Conservation (phyloP, 2,329 filamentous ascomycete genomes). For the Colletotrichum falcatum region DNA sequence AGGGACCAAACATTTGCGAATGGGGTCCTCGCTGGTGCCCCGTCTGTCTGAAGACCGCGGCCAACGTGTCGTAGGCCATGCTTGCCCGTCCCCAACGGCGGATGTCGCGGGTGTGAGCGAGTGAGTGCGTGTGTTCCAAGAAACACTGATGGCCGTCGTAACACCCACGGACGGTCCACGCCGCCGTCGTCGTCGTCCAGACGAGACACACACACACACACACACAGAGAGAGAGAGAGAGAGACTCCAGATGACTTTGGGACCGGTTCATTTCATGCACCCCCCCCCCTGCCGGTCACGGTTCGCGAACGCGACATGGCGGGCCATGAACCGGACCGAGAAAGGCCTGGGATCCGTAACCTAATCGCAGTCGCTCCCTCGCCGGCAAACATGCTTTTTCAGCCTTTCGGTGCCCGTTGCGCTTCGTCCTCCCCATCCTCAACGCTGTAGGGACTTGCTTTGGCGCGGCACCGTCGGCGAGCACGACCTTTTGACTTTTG, state of each 20-base stretch:
- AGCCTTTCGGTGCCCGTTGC: slow-evolving; percentile 22
- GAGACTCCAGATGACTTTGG: neutral
- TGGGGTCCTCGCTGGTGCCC: neutral
- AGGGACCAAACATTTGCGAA: neutral
- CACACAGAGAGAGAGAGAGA: slow-evolving; percentile 1
- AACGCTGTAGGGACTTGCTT: slow-evolving; percentile 1
- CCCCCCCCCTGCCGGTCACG: neutral
- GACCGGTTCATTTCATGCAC: neutral
- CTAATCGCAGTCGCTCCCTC: no score
- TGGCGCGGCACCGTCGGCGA: slow-evolving; percentile 10
- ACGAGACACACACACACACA: no score
- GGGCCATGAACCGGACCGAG: neutral
- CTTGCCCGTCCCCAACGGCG: neutral
- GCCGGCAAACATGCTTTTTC: no score
- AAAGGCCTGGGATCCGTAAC: neutral
- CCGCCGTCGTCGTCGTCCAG: neutral
- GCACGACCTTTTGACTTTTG: slow-evolving; percentile 12
- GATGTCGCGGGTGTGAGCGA: neutral
- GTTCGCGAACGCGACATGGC: slow-evolving; percentile 12
- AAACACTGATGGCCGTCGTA: neutral
- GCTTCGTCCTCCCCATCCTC: slow-evolving; percentile 18
- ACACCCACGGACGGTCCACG: neutral
- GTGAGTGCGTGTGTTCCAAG: neutral
- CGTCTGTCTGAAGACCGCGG: neutral
- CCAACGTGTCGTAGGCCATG: neutral